Evolutionary conservation across 2,329 filamentous ascomycete species (phyloP), one percentile per base, ranked within the genome.

Genomic region (Diaporthe humulicola): DNA sequence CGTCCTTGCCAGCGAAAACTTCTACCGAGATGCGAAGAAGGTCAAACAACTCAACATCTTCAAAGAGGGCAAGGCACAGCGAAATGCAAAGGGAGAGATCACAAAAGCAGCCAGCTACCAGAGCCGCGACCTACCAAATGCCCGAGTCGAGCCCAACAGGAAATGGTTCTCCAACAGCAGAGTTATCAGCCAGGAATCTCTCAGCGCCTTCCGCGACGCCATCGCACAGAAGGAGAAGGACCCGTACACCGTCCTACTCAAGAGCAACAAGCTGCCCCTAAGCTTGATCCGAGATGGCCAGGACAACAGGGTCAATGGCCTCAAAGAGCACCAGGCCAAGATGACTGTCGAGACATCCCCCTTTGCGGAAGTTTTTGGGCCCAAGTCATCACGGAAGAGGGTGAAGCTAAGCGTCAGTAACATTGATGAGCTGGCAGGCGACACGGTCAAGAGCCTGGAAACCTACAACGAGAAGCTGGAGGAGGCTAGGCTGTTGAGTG

Each of bases 101-200:
- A 94, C 93, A 73, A 93, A 97, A 85, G 92, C 95, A 77, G 95
- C 95, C 66, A 89, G 91, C 22, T 98, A 92, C 54, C 73, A 76
- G 67, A 74, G 81, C 80, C 48, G 82, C 80, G 33, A 78, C 76
- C 4, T 83, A 71, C 77, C 82, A 22, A 75, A 33, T 22, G 75
- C 75, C 17, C 73, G 75, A 28, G 69, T 77, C 33, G 76, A 76
- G 42, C 76, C 72, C n/a, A 74, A 76, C 85, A 96, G 97, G 81
- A 97, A 97, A 86, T 99, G 97, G 97, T 99, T 99, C 86, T 95
- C 93, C 80, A 98, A 98, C 84, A 98, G 96, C 45, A 89, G 97
- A 78, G 90, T 92, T 61, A 98, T 98, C 81, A 95, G 94, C 4
- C 96, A 98, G 83, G 95, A 98, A 58, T 76, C 75, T 3, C 88